Base-by-base conservation (phyloP, 2,329 filamentous ascomycete genomes). In the Colletotrichum zoysiae region DNA sequence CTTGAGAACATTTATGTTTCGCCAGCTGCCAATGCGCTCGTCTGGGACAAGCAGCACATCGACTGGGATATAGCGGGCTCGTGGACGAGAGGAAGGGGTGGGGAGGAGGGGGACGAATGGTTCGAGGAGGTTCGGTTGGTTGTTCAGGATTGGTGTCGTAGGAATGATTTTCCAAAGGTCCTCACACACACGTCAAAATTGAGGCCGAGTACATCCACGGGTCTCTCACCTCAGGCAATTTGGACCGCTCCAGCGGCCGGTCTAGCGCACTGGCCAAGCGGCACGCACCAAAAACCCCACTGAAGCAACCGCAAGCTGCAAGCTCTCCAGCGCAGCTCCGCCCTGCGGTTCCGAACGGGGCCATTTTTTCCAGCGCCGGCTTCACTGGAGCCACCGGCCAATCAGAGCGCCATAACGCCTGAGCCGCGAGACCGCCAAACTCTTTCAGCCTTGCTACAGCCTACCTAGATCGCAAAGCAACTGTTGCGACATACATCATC, bases 1-100 rank as follows among this genome's bases (percentile, higher is more conserved):
- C 84, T 84, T 80, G 86, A 85, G 80, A 88, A 89, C 89, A 91
- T 90, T 84, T 84, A 79, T 79, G 53, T 70, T 40, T 61, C 77
- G 73, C 74, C 66, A 76, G 76, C 75, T 77, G 72, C 76, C 79
- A 76, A 82, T 82, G 81, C 82, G 79, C 80, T 79, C 73, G 74
- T 71, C 68, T 72, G 65, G 50, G 64, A 72, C 56, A 67, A 72
- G 65, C 62, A 55, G 69, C 78, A 77, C 83, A 84, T 83, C 78
- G 76, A 81, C 74, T 72, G 48, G 26, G 11, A 35, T n/a, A n/a
- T 65, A 35, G 70, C 65, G n/a, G 55, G 59, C 65, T 69, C 20
- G 65, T 56, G 64, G 58, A 71, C 56, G 65, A 63, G 50, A 56
- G 62, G 65, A 60, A 48, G 40, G 14, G 40, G 65, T 53, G 35